Base-by-base conservation (phyloP, 148 eudicot genomes). In the Oxyria digyna region DNA sequence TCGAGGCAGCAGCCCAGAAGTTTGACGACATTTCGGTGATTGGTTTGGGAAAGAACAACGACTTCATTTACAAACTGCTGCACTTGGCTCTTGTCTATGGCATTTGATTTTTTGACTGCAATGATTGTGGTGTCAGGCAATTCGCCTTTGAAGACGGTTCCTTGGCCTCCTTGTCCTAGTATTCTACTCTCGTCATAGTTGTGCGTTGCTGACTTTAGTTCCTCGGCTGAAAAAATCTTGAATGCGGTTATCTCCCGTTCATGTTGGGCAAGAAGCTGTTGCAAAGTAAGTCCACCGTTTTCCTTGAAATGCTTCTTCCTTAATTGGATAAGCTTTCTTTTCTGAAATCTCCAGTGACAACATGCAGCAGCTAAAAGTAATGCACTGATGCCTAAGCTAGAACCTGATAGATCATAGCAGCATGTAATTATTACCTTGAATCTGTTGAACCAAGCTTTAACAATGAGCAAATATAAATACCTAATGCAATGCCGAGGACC, bases 1-100 rank as follows among this genome's bases (percentile, higher is more conserved):
- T 67, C 69, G 9, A 67, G 69, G 49, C 69, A 67, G 13, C 69
- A 67, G 4, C 69, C 69, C 14, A 67, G 15, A 23, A 67, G 69
- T 21, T 67, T 67, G 27, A 67, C 69, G 18, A 67, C 69, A 12
- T 67, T 67, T 38, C 33, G 23, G 17, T 67, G 69, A 13, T 67
- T 67, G n/a, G 13, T 41, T 6, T 41, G 69, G 7, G 69, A 38
- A 26, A 67, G 69, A 40, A 67, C 37, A 4, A 67, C 29, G 0
- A 67, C 49, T 8, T 67, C 69, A 38, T 67, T 67, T 32, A 67
- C n/a, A 23, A 67, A 67, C 24, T 67, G 69, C 17, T 67, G 48
- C 32, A 67, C 49, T 37, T 67, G 69, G 46, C 32, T 67, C 69
- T 67, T 43, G 46, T 67, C 69, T 43, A 67, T 67, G 27, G 37